Evolutionary conservation across 305 asterid species (phyloP).

Genomic region (Solanum aculeatissimum): DNA sequence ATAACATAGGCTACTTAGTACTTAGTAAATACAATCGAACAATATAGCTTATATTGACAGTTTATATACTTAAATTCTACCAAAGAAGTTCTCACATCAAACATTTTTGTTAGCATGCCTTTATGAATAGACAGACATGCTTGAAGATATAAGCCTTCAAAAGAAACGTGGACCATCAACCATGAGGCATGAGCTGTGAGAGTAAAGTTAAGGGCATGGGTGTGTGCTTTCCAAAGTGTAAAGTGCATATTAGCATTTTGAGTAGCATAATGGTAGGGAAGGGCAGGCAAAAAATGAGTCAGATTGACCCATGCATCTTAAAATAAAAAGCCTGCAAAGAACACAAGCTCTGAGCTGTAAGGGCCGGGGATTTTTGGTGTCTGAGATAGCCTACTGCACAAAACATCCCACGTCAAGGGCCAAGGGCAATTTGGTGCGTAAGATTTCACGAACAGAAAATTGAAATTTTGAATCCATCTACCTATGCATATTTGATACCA

Average conservation of each 20-base stretch:
- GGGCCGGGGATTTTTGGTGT: not conserved
- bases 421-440: not conserved
- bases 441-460: no score
- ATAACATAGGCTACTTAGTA: not conserved
- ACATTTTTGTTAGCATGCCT: not conserved
- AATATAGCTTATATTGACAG: not conserved
- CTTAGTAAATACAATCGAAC: not conserved
- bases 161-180: not conserved
- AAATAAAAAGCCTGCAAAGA: not conserved
- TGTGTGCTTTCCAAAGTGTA: not conserved
- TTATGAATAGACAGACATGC: not conserved
- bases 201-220: not conserved
- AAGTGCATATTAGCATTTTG: not conserved
- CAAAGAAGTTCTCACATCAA: not conserved
- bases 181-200: not conserved
- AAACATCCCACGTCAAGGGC: not conserved
- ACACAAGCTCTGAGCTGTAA: not conserved
- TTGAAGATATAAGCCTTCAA: not conserved
- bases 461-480: not conserved
- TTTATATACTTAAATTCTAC: not conserved
- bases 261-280: not conserved
- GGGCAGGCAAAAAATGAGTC: not conserved
- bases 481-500: not conserved
- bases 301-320: not conserved
- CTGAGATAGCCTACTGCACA: fast-evolving